These are phyloP conservation scores for Mycena crocata DNA, from an alignment of 768 basidiomycete species.

Conservation along the genomic window DNA sequence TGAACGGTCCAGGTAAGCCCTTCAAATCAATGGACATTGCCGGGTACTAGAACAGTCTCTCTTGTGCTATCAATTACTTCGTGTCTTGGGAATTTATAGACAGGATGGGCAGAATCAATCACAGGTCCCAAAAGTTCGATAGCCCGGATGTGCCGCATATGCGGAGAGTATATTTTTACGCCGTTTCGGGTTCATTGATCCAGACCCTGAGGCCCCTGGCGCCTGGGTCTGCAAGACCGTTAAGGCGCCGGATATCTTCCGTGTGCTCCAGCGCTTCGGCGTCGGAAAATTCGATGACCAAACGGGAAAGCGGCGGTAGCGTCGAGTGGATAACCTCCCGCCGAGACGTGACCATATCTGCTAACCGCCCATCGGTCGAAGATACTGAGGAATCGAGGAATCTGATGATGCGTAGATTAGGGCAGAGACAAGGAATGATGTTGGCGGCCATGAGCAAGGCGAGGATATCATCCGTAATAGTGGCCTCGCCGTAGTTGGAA, in stretches of 20 bases:
- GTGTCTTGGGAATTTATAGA: no score
- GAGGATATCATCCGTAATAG: slow-evolving; percentile 19
- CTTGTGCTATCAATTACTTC: no score
- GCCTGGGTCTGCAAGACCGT: not conserved
- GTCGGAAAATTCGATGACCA: slow-evolving; percentile 18
- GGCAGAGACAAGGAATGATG: slow-evolving; percentile 14
- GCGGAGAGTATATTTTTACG: not conserved
- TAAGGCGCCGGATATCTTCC: slow-evolving; percentile 20
- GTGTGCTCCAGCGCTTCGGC: slow-evolving; percentile 4
- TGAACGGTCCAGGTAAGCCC: no score
- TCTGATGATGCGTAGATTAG: slow-evolving; percentile 20
- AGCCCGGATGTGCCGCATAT: no score
- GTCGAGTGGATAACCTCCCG: not conserved
- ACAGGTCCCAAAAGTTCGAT: no score
- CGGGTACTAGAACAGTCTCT: no score
- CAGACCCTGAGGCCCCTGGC: slow-evolving; percentile 3
- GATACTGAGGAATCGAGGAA: slow-evolving; percentile 24
- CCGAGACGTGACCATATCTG: slow-evolving; percentile 28
- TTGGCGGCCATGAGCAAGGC: slow-evolving; percentile 8
- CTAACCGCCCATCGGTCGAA: slow-evolving; percentile 17
- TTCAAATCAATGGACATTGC: no score
- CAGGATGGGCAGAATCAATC: no score
- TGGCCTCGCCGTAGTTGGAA: slow-evolving; percentile 13
- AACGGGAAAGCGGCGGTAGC: slow-evolving; percentile 5
- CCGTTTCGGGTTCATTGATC: slow-evolving; percentile 24